Base-by-base conservation (phyloP, 139 green algal species). In the Chloropicon primus region DNA sequence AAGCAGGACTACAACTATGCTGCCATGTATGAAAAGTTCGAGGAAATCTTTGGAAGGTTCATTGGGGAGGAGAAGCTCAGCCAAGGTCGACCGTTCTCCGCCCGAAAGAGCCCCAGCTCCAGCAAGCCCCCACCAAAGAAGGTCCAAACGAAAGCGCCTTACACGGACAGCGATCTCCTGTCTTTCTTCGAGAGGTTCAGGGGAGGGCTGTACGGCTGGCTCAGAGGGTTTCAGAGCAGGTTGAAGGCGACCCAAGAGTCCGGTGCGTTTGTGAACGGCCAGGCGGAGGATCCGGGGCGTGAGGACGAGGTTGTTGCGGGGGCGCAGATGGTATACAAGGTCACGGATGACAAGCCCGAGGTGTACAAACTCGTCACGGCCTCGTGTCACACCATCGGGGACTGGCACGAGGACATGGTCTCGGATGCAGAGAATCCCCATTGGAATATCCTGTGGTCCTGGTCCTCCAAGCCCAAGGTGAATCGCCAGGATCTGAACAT, bases 401-500 rank as follows among this genome's bases (percentile, higher is more conserved):
- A 62, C 10, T 62, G 41, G 41, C 5, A 17, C 10, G 41, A 62
- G 41, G 41, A 62, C 41, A 5, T 17, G 10, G 17, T 17, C 17
- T 5, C 5, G 10, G 41, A 62, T 17, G 10, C 41, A 17, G 41
- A 62, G 41, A 62, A 17, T 17, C 41, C 41, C 41, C 41, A 62
- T 17, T 62, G 41, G 41, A 62, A 62, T 17, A 17, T 62, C 17
- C 41, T 62, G 41, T 62, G 41, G 41, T 62, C 41, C 41, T 62
- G 41, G 41, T 62, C 41, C 41, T 62, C 41, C 10, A 62, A 62
- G 41, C 41, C 41, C 41, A 62, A 62, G 41, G 72, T 84, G 41
- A 77, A 78, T 0, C 71, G 62, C 2, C 28, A 25, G 24, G 82
- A 88, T 24, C 83, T 89, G 74, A 71, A 87, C 71, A 75, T 81